A percentile compares a stretch with the other conserved stretches of the same genome.
These are phyloP conservation scores for Zalerion maritima DNA, from an alignment of 495 filamentous ascomycete genomes.

Conservation along the genomic window DNA sequence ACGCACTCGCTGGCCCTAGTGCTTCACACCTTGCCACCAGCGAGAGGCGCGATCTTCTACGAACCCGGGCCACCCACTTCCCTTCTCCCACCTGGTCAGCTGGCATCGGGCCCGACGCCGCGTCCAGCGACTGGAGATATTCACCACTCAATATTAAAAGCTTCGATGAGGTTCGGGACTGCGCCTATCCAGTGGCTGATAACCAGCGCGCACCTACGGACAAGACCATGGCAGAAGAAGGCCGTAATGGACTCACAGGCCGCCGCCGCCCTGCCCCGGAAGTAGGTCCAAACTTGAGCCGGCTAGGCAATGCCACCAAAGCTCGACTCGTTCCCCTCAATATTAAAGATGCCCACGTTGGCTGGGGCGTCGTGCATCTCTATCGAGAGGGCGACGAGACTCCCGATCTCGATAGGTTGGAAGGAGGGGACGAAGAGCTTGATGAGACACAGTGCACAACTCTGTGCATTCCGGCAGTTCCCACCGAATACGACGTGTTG, in stretches of 20 bases:
- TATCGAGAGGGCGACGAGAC: slow-evolving; percentile 78
- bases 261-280: slow-evolving; percentile 25
- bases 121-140: slow-evolving; percentile 33
- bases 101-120: slow-evolving; percentile 23
- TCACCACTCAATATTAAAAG: slow-evolving; percentile 29
- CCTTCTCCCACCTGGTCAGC: slow-evolving; percentile 17
- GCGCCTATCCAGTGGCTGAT: slow-evolving; percentile 2
- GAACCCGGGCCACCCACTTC: slow-evolving; percentile 17
- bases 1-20: no score
- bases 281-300: slow-evolving; percentile 30
- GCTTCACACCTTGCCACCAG: slow-evolving; percentile 29
- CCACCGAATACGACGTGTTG: slow-evolving; percentile 76
- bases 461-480: slow-evolving; percentile 85
- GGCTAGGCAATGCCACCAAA: slow-evolving; percentile 39
- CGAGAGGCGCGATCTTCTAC: slow-evolving; percentile 23
- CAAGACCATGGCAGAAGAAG: slow-evolving; percentile 6
- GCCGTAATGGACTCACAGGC: slow-evolving; percentile 14
- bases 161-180: slow-evolving; percentile 15
- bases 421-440: slow-evolving; percentile 15
- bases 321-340: slow-evolving; percentile 64
- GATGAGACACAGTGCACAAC: slow-evolving; percentile 65
- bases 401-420: slow-evolving; percentile 25
- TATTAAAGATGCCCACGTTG: slow-evolving; percentile 62
- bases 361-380: slow-evolving; percentile 88
- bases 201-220: neutral